Evolutionary conservation across 2,329 filamentous ascomycete genomes (phyloP), one percentile per base, ranked within the genome.

Genomic region (Nemania diffusa): DNA sequence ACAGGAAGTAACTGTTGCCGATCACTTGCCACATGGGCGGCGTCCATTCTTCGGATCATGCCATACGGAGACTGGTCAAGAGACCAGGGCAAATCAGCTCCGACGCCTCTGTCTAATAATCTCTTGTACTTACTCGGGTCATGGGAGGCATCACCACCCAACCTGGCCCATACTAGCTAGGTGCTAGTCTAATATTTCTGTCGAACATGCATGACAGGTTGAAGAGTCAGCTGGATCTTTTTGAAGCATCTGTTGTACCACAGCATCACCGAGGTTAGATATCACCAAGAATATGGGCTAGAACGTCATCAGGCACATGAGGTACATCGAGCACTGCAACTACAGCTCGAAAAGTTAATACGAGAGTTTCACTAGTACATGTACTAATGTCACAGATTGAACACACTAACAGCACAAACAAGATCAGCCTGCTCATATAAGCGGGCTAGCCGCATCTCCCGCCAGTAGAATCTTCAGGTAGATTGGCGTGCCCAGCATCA

Each of bases 351-450:
- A 22, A 11, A 15, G 27, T 37, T 17, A 57, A 58, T 58, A 53
- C 50, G 42, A 59, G 26, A 24, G 40, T 64, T 55, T 59, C 56
- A 62, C 53, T 29, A 46, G 44, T 40, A 51, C 17, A 44, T 24
- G 42, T 53, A 51, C 40, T 34, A 24, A 58, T 53, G 52, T 53
- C 37, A 53, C 29, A 13, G 7, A 50, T 40, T 17, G 9, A 29
- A 20, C 50, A 64, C 57, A 40, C 37, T 57, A 51, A 44, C 17
- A 51, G 40, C 24, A 51, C 27, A 51, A 44, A 32, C 29, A 27
- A 52, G 20, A 13, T 17, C 20, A n/a, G 20, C 34, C 15, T 27
- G 37, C 32, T 59, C 27, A 48, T 15, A 27, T 9, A 46, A 42
- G 51, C 29, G 22, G 13, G n/a, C 8, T 17, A 29, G 29, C 46